Percentiles rank a stretch among this genome's conserved stretches.
Conservation (phyloP, 202 grass and related monocot species). For the Cymbopogon flexuosus region DNA sequence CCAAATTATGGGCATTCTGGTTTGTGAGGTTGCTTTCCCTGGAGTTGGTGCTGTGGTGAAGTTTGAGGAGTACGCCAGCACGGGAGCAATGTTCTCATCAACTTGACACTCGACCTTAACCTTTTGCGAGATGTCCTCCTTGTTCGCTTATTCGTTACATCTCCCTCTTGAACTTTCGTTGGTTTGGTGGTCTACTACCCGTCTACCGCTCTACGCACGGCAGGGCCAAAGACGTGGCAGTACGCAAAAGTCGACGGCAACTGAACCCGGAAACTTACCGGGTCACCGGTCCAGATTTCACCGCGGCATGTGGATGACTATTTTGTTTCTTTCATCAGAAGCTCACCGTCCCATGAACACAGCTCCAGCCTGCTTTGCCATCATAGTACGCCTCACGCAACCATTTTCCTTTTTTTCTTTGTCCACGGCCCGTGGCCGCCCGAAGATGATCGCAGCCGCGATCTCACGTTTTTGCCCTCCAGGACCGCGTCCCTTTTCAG, state of each 20-base stretch:
- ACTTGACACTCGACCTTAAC: neutral
- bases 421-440: neutral
- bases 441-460: neutral
- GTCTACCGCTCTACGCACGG: neutral
- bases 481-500: no score
- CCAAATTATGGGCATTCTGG: neutral
- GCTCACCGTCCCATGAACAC: neutral
- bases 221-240: neutral
- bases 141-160: neutral
- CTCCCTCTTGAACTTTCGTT: neutral
- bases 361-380: neutral
- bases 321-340: neutral
- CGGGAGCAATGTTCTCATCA: neutral
- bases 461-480: neutral
- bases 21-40: neutral
- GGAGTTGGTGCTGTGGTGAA: neutral
- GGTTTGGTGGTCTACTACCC: neutral
- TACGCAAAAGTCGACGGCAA: neutral
- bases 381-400: neutral
- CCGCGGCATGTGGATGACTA: neutral
- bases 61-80: neutral
- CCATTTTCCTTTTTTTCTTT: neutral
- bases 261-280: neutral
- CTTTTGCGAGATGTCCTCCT: neutral
- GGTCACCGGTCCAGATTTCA: neutral